Conservation (phyloP, 1,284 basidiomycete species). For the Schizopora paradoxa region DNA sequence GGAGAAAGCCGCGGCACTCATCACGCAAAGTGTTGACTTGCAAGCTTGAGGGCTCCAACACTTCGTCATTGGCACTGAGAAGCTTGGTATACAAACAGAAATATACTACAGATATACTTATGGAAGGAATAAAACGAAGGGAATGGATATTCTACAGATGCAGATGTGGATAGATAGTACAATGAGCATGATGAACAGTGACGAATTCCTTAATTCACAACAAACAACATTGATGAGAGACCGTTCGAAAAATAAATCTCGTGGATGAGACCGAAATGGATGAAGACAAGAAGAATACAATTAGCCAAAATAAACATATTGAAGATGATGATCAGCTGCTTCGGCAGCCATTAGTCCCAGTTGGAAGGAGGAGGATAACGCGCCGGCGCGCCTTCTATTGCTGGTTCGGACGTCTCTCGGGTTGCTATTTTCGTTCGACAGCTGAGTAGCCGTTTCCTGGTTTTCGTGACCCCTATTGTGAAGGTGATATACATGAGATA, state of each 20-base stretch:
- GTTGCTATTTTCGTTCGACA: slow-evolving; percentile 36
- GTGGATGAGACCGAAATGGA: not conserved
- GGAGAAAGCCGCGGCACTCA: not conserved
- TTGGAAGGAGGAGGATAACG: slow-evolving; percentile 5
- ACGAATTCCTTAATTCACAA: too few relatives aligned
- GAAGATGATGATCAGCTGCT: slow-evolving; percentile 1
- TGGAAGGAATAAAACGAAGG: not conserved
- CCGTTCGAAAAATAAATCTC: not conserved
- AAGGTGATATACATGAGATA: slow-evolving; percentile 5
- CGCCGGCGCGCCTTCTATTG: not conserved
- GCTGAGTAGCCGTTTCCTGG: slow-evolving; percentile 69
- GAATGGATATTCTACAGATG: not conserved
- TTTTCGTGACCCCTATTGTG: slow-evolving; percentile 70
- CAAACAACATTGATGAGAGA: not conserved
- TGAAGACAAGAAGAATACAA: not conserved
- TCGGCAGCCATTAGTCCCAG: slow-evolving; percentile 10
- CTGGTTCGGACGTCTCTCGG: not conserved
- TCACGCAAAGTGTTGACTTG: slow-evolving; percentile 2
- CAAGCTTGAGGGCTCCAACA: too few relatives aligned
- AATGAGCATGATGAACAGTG: not conserved
- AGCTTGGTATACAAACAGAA: not conserved
- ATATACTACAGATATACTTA: slow-evolving; percentile 4
- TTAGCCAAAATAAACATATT: not conserved
- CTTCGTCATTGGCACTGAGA: too few relatives aligned
- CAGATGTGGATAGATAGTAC: not conserved